phyloP scores from a whole-genome alignment of 2,329 filamentous ascomycete genomes.

The Cordyceps javanica region DNA sequence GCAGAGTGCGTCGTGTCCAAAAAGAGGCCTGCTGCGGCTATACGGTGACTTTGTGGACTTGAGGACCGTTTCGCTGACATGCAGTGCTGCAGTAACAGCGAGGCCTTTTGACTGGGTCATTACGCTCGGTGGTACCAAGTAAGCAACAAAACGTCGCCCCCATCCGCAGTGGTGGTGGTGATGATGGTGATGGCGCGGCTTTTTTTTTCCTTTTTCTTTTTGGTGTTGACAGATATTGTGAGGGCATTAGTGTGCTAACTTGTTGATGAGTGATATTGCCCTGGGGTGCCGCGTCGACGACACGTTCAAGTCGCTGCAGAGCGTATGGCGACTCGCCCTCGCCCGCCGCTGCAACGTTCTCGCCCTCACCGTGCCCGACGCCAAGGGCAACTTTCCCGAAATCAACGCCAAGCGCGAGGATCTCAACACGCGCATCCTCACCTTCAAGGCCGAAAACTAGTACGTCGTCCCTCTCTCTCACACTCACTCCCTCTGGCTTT shows the following conservation, averaged over 20 bases:
- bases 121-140: conserved; percentile 60
- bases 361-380: conserved; percentile 57
- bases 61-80: too few species aligned
- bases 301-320: conserved; percentile 44
- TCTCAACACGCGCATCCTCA: conserved; percentile 49
- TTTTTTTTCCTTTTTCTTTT: too few species aligned
- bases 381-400: conserved; percentile 22
- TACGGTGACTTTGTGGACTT: too few species aligned
- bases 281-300: conserved; percentile 29
- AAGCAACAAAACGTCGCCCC: conserved; percentile 11
- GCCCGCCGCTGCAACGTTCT: conserved; percentile 48
- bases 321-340: conserved; percentile 45
- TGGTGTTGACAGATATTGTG: too few species aligned
- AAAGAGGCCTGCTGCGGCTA: too few species aligned
- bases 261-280: conserved; percentile 41
- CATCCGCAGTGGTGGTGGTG: too few species aligned
- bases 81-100: background rate
- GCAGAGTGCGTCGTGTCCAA: conserved; percentile 28
- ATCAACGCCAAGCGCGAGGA: conserved; percentile 31
- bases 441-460: conserved; percentile 44
- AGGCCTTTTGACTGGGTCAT: conserved; percentile 52
- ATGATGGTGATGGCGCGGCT: too few species aligned
- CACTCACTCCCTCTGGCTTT: background rate
- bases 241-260: too few species aligned
- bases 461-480: conserved; percentile 30